A percentile compares a stretch with the other conserved stretches of the same genome.
Conservation (phyloP, 257 asterid species). For the Nicotiana obtusifolia region DNA sequence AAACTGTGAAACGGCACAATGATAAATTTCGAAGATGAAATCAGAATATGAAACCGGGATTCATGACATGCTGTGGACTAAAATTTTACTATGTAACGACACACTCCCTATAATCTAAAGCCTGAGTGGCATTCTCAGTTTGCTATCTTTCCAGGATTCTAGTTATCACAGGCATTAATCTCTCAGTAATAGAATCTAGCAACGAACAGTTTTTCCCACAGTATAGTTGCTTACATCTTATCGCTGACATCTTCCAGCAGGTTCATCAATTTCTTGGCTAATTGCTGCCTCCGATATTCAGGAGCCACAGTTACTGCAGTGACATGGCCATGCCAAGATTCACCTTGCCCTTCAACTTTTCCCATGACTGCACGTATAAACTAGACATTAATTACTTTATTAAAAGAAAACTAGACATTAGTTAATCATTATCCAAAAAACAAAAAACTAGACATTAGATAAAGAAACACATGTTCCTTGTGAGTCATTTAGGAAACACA, state of each 20-base stretch:
- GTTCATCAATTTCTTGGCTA: conserved; percentile 95
- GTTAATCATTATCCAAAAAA: too few species aligned
- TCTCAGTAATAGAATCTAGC: neutral
- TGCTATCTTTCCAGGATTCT: neutral
- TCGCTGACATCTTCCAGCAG: conserved; percentile 85
- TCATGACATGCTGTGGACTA: neutral
- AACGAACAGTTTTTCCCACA: neutral
- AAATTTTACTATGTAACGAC: neutral
- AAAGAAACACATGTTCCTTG: neutral
- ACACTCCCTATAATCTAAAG: neutral
- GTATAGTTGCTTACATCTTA: conserved; percentile 47
- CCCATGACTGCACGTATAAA: conserved; percentile 70
- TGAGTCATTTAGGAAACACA: neutral
- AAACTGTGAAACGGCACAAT: neutral
- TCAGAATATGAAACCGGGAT: neutral
- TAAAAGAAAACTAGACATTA: too few species aligned
- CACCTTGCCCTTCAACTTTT: conserved; percentile 97
- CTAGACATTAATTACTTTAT: neutral
- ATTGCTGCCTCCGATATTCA: conserved; percentile 84
- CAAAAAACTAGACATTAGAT: neutral
- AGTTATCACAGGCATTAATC: neutral
- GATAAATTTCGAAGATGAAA: neutral
- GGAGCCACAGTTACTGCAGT: conserved; percentile 90
- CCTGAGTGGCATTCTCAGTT: neutral
- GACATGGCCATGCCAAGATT: conserved; percentile 99